Evolutionary conservation across 768 basidiomycete species (phyloP).

Genomic region (Hydnomerulius pinastri): DNA sequence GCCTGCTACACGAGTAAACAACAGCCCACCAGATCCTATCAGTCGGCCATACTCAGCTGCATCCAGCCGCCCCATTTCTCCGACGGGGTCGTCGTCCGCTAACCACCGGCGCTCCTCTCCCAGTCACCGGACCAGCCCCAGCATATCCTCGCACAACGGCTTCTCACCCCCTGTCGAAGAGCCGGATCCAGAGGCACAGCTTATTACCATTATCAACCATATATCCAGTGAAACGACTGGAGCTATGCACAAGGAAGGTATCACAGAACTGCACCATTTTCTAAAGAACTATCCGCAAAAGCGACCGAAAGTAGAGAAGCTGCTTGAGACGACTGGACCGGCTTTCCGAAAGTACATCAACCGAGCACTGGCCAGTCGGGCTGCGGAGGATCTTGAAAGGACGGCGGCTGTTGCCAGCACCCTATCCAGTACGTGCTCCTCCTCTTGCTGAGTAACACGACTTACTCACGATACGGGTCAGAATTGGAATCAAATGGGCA

Average conservation of each 20-base stretch:
- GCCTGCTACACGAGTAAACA: conserved; percentile 22
- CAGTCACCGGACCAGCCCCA: conserved; percentile 69
- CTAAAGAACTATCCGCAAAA: conserved; percentile 89
- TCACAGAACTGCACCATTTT: conserved; percentile 93
- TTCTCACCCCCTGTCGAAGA: conserved; percentile 64
- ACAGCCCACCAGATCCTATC: conserved; percentile 37
- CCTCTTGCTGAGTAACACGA: not conserved
- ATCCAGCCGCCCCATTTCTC: conserved; percentile 72
- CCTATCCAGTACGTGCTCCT: conserved; percentile 62
- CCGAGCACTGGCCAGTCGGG: conserved; percentile 82
- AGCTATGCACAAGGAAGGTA: conserved; percentile 89
- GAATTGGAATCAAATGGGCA: conserved; percentile 63
- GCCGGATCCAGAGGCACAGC: conserved; percentile 84
- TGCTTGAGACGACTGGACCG: conserved; percentile 85
- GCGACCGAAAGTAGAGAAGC: conserved; percentile 77
- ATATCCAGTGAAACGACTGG: conserved; percentile 89
- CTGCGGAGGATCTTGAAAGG: conserved; percentile 84
- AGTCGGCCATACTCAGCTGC: conserved; percentile 56
- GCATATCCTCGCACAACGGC: conserved; percentile 61
- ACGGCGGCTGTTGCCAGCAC: conserved; percentile 82
- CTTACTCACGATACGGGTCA: conserved; percentile 28
- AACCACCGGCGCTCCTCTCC: conserved; percentile 56
- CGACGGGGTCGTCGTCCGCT: conserved; percentile 61
- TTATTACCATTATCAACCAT: conserved; percentile 81
- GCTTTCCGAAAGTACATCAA: conserved; percentile 92